These are phyloP conservation scores for Biscogniauxia marginata DNA, from an alignment of 2,329 filamentous ascomycete genomes.

Conservation along the genomic window DNA sequence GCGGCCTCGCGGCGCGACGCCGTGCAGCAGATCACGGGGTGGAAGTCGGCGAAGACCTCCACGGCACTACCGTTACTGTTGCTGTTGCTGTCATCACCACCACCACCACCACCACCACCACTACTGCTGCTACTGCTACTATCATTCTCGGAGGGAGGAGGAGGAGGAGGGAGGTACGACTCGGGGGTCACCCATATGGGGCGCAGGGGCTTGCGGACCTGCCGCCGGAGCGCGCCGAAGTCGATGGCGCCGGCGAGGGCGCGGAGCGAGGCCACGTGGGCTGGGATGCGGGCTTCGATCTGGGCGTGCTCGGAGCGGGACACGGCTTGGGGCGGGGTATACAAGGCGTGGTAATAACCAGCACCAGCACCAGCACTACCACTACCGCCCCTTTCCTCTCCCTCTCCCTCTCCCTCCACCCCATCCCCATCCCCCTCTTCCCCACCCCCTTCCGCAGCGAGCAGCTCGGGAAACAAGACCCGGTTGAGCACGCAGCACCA, in stretches of 20 bases:
- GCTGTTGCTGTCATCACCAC: neutral
- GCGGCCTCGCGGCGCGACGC: constrained; percentile 73
- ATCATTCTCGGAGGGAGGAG: neutral
- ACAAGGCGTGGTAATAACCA: constrained; percentile 49
- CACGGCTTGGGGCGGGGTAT: constrained; percentile 71
- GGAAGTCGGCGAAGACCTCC: constrained; percentile 57
- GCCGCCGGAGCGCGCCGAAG: constrained; percentile 49
- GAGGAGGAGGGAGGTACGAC: constrained; percentile 42
- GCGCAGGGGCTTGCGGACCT: constrained; percentile 69
- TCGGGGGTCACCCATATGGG: constrained; percentile 79
- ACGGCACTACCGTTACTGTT: too few relatives aligned
- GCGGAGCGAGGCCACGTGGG: constrained; percentile 50
- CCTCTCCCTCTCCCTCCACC: constrained; percentile 2
- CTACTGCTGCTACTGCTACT: constrained; percentile 7
- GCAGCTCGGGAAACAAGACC: constrained; percentile 64
- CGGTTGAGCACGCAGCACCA: constrained; percentile 89
- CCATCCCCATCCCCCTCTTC: constrained; percentile 23
- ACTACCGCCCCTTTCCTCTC: constrained; percentile 23
- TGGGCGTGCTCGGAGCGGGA: constrained; percentile 76
- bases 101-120: too few relatives aligned
- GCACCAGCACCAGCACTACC: too few relatives aligned
- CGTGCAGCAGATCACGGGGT: constrained; percentile 81
- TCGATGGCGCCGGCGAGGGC: constrained; percentile 63
- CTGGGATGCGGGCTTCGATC: constrained; percentile 61
- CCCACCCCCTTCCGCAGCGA: too few relatives aligned